A percentile compares a stretch with the other conserved stretches of the same genome.
phyloP scores from a whole-genome alignment of 164 flowering plant genomes.

The grape (Vitis vinifera) region DNA sequence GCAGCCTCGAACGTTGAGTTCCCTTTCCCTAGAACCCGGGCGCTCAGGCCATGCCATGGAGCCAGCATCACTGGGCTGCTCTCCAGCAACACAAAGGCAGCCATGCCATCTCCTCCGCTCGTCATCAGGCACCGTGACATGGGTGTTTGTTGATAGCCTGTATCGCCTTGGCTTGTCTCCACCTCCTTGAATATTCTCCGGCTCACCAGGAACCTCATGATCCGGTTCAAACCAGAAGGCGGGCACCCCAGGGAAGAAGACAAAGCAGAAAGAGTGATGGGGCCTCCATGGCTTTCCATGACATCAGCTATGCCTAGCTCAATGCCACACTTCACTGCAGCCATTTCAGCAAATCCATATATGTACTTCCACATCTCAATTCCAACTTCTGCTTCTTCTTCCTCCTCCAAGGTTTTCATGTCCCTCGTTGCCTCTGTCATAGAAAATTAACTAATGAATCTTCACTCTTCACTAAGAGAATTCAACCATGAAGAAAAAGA shows the following conservation, averaged over 20 bases:
- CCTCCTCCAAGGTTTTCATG: constrained; percentile 1
- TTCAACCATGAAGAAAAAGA: too few species aligned
- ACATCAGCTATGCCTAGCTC: constrained; percentile 59
- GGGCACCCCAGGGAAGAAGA: constrained; percentile 35
- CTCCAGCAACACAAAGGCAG: constrained; percentile 36
- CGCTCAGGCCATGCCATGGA: constrained; percentile 46
- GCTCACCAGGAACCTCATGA: constrained; percentile 51
- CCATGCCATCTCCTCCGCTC: constrained; percentile 35
- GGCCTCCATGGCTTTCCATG: constrained; percentile 31
- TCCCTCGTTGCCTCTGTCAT: too few species aligned
- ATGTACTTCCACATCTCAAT: constrained; percentile 49
- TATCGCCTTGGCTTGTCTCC: constrained; percentile 10
- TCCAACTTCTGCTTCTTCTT: constrained; percentile 43
- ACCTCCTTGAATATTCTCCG: constrained; percentile 24
- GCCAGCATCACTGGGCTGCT: constrained; percentile 49
- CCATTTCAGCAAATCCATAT: constrained; percentile 49
- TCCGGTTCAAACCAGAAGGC: constrained; percentile 36
- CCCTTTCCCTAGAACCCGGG: constrained; percentile 12
- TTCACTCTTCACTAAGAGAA: too few species aligned
- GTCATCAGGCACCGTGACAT: constrained; percentile 39
- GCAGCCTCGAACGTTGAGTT: constrained; percentile 31
- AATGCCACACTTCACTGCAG: constrained; percentile 58
- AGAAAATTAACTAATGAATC: too few species aligned
- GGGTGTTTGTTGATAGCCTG: constrained; percentile 39
- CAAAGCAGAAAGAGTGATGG: constrained; percentile 45